phyloP scores from a whole-genome alignment of 768 basidiomycete species.

The Sistotremastrum suecicum region DNA sequence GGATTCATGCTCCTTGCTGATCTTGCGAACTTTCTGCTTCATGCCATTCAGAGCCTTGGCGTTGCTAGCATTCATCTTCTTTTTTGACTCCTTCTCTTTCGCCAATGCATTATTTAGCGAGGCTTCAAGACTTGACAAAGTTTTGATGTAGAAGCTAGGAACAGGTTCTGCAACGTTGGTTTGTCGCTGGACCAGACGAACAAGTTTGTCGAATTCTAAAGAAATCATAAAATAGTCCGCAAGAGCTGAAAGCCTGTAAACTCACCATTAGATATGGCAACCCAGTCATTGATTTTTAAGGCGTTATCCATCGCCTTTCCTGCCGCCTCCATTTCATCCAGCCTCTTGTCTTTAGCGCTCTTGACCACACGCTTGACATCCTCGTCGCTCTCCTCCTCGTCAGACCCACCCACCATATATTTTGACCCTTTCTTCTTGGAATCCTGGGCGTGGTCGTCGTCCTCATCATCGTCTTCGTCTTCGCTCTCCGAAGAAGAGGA shows the following conservation, averaged over 20 bases:
- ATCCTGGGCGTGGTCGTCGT: conserved; percentile 28
- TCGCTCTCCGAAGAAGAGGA: conserved; percentile 40
- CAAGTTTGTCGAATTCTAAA: conserved; percentile 90
- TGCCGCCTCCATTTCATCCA: conserved; percentile 90
- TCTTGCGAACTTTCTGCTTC: conserved; percentile 95
- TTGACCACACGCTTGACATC: conserved; percentile 60
- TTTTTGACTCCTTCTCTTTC: conserved; percentile 86
- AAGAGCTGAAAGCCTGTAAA: conserved; percentile 3
- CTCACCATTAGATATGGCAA: conserved; percentile 75
- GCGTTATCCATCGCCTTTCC: conserved; percentile 90
- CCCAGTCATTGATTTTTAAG: conserved; percentile 95
- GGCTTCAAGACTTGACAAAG: conserved; percentile 57
- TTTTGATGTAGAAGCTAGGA: conserved; percentile 75
- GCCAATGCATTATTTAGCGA: conserved; percentile 58
- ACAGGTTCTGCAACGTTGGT: conserved; percentile 76
- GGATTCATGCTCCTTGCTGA: conserved; percentile 73
- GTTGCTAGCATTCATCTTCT: conserved; percentile 92
- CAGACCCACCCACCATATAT: conserved; percentile 28
- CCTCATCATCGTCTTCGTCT: conserved; percentile 32
- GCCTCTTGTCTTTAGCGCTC: conserved; percentile 82
- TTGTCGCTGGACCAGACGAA: conserved; percentile 79
- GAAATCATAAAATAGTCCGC: conserved; percentile 4
- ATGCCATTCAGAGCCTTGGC: conserved; percentile 92
- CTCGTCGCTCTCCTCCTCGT: conserved; percentile 46
- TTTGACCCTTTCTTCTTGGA: conserved; percentile 24